phyloP scores from a whole-genome alignment of 164 flowering plant genomes.

The Vitis rotundifolia region DNA sequence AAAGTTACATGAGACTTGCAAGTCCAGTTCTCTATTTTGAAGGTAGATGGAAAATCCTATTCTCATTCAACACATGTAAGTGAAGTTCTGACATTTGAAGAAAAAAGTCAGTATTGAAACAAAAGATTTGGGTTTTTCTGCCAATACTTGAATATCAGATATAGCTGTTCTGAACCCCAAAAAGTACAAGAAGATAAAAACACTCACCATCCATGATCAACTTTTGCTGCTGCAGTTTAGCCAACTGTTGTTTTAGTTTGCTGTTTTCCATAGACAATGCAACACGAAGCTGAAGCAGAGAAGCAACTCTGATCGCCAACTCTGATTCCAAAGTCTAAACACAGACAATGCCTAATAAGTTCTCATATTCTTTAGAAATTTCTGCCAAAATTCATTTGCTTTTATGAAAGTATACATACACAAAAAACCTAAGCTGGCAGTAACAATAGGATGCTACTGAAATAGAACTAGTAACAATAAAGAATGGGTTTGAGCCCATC shows the following conservation, averaged over 20 bases:
- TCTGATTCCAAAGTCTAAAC: constrained; percentile 52
- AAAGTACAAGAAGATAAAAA: background rate
- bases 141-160: no score
- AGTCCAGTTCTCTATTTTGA: no score
- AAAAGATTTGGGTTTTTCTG: no score
- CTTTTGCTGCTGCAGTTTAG: constrained; percentile 39
- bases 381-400: background rate
- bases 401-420: background rate
- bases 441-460: background rate
- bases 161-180: background rate
- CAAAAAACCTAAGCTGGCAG: background rate
- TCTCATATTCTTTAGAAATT: background rate
- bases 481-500: no score
- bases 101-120: no score
- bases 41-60: no score
- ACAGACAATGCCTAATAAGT: background rate
- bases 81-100: no score
- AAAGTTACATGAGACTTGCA: no score
- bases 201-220: constrained; percentile 43
- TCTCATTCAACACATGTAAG: no score
- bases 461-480: no score
- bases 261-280: constrained; percentile 52
- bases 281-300: constrained; percentile 46
- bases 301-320: constrained; percentile 40
- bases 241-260: constrained; percentile 47